These are phyloP conservation scores for Beauveria asiatica DNA, from an alignment of 2,329 filamentous ascomycete genomes.

Conservation along the genomic window DNA sequence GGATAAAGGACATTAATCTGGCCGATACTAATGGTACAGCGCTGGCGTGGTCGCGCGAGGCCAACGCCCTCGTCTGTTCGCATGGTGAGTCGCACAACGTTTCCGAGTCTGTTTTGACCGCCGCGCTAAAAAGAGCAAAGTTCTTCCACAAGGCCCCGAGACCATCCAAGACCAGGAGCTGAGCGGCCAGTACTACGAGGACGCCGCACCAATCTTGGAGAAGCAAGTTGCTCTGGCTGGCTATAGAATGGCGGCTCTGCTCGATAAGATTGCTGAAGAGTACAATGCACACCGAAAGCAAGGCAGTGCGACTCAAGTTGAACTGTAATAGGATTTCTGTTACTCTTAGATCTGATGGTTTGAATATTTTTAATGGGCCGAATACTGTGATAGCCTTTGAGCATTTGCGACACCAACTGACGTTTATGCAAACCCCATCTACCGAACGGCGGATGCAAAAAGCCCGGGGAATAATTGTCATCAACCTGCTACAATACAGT, in stretches of 20 bases:
- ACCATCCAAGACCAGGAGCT: slow-evolving; percentile 54
- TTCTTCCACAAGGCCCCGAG: slow-evolving; percentile 52
- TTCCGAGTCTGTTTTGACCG: neutral
- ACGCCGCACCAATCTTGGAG: slow-evolving; percentile 56
- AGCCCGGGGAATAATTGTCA: neutral
- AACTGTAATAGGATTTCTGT: slow-evolving; percentile 18
- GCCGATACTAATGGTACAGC: slow-evolving; percentile 45
- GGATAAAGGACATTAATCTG: slow-evolving; percentile 51
- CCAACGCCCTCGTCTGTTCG: slow-evolving; percentile 53
- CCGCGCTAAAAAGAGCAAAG: slow-evolving; percentile 24
- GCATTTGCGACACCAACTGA: neutral
- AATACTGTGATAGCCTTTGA: neutral
- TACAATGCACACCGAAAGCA: slow-evolving; percentile 18
- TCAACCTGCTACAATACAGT: neutral
- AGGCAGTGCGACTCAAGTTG: slow-evolving; percentile 16
- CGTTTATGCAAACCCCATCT: neutral
- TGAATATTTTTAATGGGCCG: neutral
- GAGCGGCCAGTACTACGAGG: slow-evolving; percentile 53
- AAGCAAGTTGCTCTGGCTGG: slow-evolving; percentile 60
- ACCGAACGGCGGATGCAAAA: neutral
- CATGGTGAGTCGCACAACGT: slow-evolving; percentile 37
- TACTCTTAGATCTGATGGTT: neutral
- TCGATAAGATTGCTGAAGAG: slow-evolving; percentile 51
- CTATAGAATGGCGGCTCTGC: slow-evolving; percentile 58
- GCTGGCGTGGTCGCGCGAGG: slow-evolving; percentile 55